Evolutionary conservation across 768 basidiomycete genomes (phyloP).

Genomic region (Pilatotrama ljubarskyi): DNA sequence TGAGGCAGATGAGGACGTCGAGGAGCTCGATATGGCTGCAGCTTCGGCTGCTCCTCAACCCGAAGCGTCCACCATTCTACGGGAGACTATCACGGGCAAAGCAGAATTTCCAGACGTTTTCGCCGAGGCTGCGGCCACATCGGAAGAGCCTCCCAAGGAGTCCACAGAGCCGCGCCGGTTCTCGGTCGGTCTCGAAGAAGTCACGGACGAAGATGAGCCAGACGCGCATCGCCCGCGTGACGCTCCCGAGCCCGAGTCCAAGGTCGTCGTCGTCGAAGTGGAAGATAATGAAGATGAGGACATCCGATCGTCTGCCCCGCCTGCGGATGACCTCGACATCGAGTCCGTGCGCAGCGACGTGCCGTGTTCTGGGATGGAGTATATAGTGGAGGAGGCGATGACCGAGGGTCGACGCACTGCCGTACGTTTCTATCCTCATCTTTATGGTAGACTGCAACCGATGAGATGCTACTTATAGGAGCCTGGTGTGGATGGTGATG

Average conservation of each 20-base stretch:
- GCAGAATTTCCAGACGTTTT: too few species aligned
- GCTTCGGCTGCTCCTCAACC: neutral
- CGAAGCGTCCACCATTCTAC: too few species aligned
- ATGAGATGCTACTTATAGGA: neutral
- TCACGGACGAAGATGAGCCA: neutral
- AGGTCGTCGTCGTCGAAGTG: conserved; percentile 1
- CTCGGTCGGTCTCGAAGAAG: conserved; percentile 4
- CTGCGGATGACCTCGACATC: neutral
- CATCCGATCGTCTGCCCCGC: neutral
- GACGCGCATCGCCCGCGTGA: neutral
- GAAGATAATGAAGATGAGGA: conserved; percentile 8
- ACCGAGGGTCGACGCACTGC: conserved; percentile 33
- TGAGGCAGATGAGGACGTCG: neutral
- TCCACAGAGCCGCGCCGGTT: neutral
- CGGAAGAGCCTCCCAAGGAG: too few species aligned
- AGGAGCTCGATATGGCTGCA: neutral
- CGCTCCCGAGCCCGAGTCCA: neutral
- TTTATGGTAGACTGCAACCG: too few species aligned
- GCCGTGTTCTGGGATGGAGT: conserved; percentile 6
- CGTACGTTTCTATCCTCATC: conserved; percentile 30
- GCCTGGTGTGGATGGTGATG: neutral
- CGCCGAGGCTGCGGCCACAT: too few species aligned
- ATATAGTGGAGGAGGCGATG: conserved; percentile 36
- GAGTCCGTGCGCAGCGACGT: neutral
- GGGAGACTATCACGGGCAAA: too few species aligned